phyloP scores from a whole-genome alignment of 495 filamentous ascomycete genomes.

The Penicillium ucsense region DNA sequence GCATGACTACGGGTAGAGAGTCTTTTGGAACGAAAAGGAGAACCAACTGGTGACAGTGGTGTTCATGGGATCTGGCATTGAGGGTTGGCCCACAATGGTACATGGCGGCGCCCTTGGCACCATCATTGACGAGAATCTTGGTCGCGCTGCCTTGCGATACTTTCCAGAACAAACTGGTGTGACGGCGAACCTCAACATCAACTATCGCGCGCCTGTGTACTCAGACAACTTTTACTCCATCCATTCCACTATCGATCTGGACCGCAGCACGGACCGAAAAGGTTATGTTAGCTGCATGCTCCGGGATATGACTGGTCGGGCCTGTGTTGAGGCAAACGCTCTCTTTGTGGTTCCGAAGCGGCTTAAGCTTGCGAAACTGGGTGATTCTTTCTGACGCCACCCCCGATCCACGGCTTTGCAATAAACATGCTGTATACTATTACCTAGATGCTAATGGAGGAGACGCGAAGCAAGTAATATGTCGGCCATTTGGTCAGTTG shows the following conservation, averaged over 20 bases:
- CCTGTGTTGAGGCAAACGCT: conserved; percentile 47
- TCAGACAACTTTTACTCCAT: conserved; percentile 57
- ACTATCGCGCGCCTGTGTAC: conserved; percentile 49
- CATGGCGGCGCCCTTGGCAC: conserved; percentile 71
- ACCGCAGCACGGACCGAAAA: conserved; percentile 50
- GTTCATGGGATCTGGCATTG: conserved; percentile 50
- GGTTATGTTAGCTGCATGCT: conserved; percentile 49
- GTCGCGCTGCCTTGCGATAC: conserved; percentile 29
- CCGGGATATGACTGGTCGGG: conserved; percentile 39
- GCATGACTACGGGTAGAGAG: conserved; percentile 18
- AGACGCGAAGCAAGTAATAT: too few species aligned
- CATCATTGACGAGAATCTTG: conserved; percentile 54
- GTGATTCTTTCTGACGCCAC: conserved; percentile 25
- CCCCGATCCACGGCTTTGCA: neutral
- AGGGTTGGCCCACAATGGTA: conserved; percentile 67
- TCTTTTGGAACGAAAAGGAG: conserved; percentile 44
- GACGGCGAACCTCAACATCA: conserved; percentile 55
- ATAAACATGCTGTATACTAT: too few species aligned
- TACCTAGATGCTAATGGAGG: too few species aligned
- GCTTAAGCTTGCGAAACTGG: conserved; percentile 34
- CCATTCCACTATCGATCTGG: conserved; percentile 36
- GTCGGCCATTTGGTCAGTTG: too few species aligned
- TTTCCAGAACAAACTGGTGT: conserved; percentile 40
- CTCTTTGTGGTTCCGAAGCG: conserved; percentile 56
- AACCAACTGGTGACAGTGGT: conserved; percentile 44